Percentiles rank a stretch among this genome's conserved stretches.
phyloP scores from a whole-genome alignment of 371 early-diverging fungal species.

The Sanchytrium tribonematis region DNA sequence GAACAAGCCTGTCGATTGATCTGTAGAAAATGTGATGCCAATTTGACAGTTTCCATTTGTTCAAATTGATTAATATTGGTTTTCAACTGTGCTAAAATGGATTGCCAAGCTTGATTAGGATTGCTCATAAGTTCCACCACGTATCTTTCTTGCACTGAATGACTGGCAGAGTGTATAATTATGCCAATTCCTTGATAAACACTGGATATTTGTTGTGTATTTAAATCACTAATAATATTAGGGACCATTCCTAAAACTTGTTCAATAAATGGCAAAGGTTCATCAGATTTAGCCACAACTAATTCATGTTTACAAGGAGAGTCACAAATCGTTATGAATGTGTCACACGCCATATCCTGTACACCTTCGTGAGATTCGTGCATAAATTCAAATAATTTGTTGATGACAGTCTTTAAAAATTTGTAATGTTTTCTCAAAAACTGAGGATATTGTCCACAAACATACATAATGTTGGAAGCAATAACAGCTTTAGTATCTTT shows the following conservation, averaged over 20 bases:
- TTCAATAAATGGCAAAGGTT: conserved; percentile 62
- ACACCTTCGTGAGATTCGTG: conserved; percentile 97
- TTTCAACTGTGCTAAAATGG: neutral
- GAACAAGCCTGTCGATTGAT: neutral
- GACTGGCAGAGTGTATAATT: neutral
- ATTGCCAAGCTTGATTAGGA: neutral
- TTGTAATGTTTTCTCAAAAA: conserved; percentile 97
- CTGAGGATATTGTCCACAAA: conserved; percentile 94
- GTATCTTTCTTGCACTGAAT: neutral
- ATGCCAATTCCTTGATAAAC: neutral
- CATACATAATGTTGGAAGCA: conserved; percentile 98
- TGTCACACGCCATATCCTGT: conserved; percentile 99
- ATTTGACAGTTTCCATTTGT: conserved; percentile 1
- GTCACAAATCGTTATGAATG: conserved; percentile 91
- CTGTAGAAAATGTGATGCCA: neutral
- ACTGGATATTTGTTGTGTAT: conserved; percentile 41
- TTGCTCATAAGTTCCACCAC: neutral
- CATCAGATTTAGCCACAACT: conserved; percentile 43
- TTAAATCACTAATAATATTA: conserved; percentile 52
- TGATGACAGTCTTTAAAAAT: conserved; percentile 97
- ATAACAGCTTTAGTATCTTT: conserved; percentile 98
- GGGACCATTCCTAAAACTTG: conserved; percentile 54
- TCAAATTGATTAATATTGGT: neutral
- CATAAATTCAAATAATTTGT: conserved; percentile 99
- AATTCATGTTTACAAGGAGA: conserved; percentile 89